Conservation (phyloP, 2,329 filamentous ascomycete species). For the Aspergillus sp. region DNA sequence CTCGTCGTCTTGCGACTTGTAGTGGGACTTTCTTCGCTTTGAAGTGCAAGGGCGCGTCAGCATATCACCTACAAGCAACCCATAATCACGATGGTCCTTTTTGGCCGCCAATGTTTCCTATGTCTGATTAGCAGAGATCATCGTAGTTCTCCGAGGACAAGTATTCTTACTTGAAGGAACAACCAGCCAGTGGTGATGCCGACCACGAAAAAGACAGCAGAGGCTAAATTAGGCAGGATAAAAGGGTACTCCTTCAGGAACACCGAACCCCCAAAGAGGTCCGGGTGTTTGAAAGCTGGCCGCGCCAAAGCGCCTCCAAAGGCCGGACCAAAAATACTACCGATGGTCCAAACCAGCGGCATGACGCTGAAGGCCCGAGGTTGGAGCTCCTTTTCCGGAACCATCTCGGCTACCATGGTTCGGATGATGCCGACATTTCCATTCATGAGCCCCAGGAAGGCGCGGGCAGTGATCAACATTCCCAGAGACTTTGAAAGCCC, state of each 20-base stretch:
- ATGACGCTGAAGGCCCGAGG: constrained; percentile 88
- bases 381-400: constrained; percentile 80
- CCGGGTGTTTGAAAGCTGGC: constrained; percentile 71
- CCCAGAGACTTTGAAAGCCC: constrained; percentile 75
- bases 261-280: constrained; percentile 62
- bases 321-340: constrained; percentile 80
- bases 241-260: constrained; percentile 80
- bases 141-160: constrained; percentile 1
- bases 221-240: constrained; percentile 76
- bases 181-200: constrained; percentile 71
- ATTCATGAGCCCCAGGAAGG: constrained; percentile 77
- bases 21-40: constrained; percentile 15
- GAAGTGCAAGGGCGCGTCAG: constrained; percentile 48
- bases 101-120: constrained; percentile 77
- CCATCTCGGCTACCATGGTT: constrained; percentile 90
- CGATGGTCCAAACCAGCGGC: constrained; percentile 86
- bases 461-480: constrained; percentile 76
- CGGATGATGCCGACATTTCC: constrained; percentile 93
- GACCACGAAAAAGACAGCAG: constrained; percentile 71
- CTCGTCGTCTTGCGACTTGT: constrained; percentile 22
- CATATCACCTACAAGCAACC: constrained; percentile 67
- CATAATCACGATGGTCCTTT: constrained; percentile 68
- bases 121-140: constrained; percentile 42
- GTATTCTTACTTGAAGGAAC: constrained; percentile 63
- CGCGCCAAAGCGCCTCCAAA: constrained; percentile 85